phyloP scores from a whole-genome alignment of 2,329 filamentous ascomycete genomes.

The Hypoxylon sp. region DNA sequence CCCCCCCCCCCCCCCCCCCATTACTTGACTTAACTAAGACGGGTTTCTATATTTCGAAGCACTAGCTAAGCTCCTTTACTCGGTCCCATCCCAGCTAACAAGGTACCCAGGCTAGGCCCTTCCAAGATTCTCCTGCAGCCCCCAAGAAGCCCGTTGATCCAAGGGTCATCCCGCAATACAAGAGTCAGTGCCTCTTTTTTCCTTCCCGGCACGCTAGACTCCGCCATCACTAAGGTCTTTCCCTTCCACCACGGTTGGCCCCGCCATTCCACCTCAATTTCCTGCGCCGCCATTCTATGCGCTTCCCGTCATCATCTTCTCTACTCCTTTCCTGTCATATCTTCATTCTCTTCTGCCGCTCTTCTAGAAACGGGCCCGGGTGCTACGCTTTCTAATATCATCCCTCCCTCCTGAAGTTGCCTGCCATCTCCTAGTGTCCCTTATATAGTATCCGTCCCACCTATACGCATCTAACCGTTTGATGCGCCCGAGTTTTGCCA shows the following conservation, averaged over 20 bases:
- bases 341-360: background rate
- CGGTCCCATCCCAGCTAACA: conserved; percentile 37
- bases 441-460: conserved; percentile 8
- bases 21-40: conserved; percentile 31
- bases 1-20: too few species aligned
- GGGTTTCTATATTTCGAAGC: conserved; percentile 22
- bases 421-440: conserved; percentile 10
- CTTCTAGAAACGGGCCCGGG: conserved; percentile 17
- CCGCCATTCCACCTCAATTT: conserved; percentile 40
- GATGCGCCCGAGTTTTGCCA: conserved; percentile 10
- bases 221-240: conserved; percentile 37
- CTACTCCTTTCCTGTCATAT: conserved; percentile 24
- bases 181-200: conserved; percentile 37
- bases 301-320: conserved; percentile 32
- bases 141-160: conserved; percentile 21
- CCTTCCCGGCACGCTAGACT: conserved; percentile 40
- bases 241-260: conserved; percentile 38
- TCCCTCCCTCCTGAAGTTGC: conserved; percentile 6
- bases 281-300: conserved; percentile 35
- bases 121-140: conserved; percentile 37
- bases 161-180: conserved; percentile 41
- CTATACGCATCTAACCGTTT: conserved; percentile 14
- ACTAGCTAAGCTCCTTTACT: conserved; percentile 26
- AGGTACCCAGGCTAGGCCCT: conserved; percentile 36
- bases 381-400: conserved; percentile 8